These are phyloP conservation scores for Gossypium anomalum DNA, from an alignment of 345 rosid genomes.

Conservation along the genomic window DNA sequence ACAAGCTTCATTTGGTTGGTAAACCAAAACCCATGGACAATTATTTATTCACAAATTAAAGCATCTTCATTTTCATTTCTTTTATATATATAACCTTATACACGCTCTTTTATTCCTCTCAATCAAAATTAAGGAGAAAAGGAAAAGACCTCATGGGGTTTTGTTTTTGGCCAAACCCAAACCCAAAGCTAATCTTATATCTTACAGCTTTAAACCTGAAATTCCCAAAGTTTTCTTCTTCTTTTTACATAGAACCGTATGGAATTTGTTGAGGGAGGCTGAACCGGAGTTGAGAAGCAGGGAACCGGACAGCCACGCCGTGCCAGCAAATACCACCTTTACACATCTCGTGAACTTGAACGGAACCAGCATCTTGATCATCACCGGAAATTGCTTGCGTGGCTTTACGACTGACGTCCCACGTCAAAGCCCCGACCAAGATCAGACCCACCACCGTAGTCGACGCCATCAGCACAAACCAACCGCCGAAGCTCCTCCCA, in stretches of 20 bases:
- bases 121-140: not conserved
- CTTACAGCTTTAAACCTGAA: not conserved
- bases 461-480: constrained; percentile 61
- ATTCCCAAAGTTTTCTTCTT: no score
- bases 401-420: constrained; percentile 87
- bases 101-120: not conserved
- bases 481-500: constrained; percentile 65
- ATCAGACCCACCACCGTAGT: constrained; percentile 58
- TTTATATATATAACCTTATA: not conserved
- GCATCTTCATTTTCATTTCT: not conserved
- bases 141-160: not conserved
- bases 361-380: constrained; percentile 27
- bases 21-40: not conserved
- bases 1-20: not conserved
- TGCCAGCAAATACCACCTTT: constrained; percentile 98
- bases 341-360: constrained; percentile 58
- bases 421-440: constrained; percentile 68
- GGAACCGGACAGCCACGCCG: constrained; percentile 87
- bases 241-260: constrained; percentile 15
- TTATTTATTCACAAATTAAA: constrained; percentile 1
- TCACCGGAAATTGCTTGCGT: constrained; percentile 59
- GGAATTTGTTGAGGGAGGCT: constrained; percentile 66
- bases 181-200: not conserved
- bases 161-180: not conserved
- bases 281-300: constrained; percentile 91